Conservation (phyloP, 2,329 filamentous ascomycete genomes). For the Boeremia exigua region DNA sequence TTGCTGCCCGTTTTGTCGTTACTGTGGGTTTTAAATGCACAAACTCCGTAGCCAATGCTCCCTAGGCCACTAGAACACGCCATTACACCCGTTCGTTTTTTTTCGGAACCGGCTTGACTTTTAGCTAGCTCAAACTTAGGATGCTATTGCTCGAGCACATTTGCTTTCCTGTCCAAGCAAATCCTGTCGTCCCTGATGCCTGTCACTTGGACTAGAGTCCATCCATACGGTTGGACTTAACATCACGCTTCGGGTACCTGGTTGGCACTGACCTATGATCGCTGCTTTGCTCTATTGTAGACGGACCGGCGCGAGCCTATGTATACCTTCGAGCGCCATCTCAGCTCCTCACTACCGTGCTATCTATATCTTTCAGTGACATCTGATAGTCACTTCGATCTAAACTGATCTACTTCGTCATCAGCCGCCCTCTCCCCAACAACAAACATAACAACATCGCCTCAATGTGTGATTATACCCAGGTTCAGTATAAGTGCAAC, state of each 20-base stretch:
- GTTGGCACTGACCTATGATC: constrained; percentile 23
- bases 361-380: constrained; percentile 13
- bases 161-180: constrained; percentile 27
- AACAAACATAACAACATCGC: constrained; percentile 8
- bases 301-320: constrained; percentile 27
- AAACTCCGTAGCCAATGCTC: constrained; percentile 35
- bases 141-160: constrained; percentile 31
- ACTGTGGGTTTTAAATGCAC: constrained; percentile 21
- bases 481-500: constrained; percentile 63
- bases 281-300: constrained; percentile 18
- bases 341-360: constrained; percentile 10
- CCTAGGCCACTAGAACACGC: constrained; percentile 23
- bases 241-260: constrained; percentile 33
- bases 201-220: constrained; percentile 24
- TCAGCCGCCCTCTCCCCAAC: background rate
- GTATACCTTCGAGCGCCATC: constrained; percentile 19
- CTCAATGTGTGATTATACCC: constrained; percentile 65
- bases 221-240: constrained; percentile 23
- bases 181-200: constrained; percentile 27
- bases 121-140: constrained; percentile 33
- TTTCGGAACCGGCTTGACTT: constrained; percentile 27
- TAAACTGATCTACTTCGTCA: constrained; percentile 1
- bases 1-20: constrained; percentile 6
- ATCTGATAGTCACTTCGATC: constrained; percentile 3
- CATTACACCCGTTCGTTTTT: constrained; percentile 26